These are phyloP conservation scores for Erigeron canadensis DNA, from an alignment of 129 eudicot species.

Conservation along the genomic window DNA sequence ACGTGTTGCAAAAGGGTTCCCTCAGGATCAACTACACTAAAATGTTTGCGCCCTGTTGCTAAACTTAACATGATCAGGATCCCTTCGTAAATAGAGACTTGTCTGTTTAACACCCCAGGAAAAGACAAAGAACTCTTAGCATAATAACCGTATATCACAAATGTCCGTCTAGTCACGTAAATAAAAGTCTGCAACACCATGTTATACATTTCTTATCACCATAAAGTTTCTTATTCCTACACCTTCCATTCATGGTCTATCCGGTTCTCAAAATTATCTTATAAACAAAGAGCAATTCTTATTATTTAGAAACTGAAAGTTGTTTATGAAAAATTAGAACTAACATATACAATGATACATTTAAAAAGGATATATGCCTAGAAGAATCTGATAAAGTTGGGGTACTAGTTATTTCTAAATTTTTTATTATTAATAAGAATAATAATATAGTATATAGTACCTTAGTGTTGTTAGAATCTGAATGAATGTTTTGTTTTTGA, in stretches of 20 bases:
- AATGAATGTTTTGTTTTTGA: conserved; percentile 38
- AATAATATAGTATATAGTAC: conserved; percentile 34
- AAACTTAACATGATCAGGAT: neutral
- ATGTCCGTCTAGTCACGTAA: too few relatives aligned
- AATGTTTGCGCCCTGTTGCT: neutral
- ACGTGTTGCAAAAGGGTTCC: neutral
- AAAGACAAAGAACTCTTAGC: neutral
- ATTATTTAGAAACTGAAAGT: conserved; percentile 8
- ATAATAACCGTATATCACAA: neutral
- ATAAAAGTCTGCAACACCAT: too few relatives aligned
- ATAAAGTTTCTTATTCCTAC: neutral
- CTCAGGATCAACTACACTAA: neutral
- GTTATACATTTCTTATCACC: conserved; percentile 4
- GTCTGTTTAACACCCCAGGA: conserved; percentile 8
- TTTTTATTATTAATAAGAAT: too few relatives aligned
- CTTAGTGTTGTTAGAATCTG: conserved; percentile 35
- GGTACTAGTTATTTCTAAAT: neutral
- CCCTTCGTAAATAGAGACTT: neutral
- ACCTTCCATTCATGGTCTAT: conserved; percentile 1
- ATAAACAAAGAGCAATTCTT: neutral
- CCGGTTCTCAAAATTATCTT: neutral
- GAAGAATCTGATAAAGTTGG: neutral
- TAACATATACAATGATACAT: too few relatives aligned
- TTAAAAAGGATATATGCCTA: too few relatives aligned
- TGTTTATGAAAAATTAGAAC: conserved; percentile 4